Evolutionary conservation across 805 yeast genomes (phyloP), one percentile per base, ranked within the genome.

Genomic region (Lipomyces japonicus): DNA sequence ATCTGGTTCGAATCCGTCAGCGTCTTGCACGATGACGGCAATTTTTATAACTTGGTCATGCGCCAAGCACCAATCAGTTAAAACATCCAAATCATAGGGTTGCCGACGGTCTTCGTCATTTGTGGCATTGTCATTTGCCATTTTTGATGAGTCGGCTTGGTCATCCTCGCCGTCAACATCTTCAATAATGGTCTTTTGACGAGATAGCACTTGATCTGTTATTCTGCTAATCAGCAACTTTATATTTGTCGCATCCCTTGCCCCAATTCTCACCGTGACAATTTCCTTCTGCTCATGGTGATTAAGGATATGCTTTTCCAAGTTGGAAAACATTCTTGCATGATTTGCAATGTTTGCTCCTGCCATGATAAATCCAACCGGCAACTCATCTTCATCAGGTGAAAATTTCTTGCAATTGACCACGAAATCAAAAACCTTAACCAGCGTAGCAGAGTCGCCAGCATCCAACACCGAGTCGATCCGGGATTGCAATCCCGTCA

Each of bases 31-130:
- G 12, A 66, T 48, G 2, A 67, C 40, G 7, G 67, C 65, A 21
- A 70, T 46, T 34, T 44, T 37, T 16, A 50, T 41, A 6, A 50
- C 12, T 6, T 45, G 28, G 21, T 34, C 46, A 21, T 51, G 54
- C 7, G 31, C 42, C 14, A 38, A 34, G n/a, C 61, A 57, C 69
- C 71, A 69, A 19, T 67, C 68, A 5, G 46, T 61, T 31, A 71
- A 54, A 10, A 69, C 61, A 25, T 64, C 67, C 24, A 71, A 61
- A 40, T 71, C 74, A 44, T 69, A 71, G 72, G 56, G 31, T 67
- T 57, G 42, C 70, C 72, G 23, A 52, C 31, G 16, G 5, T 42
- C 58, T 9, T 55, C 61, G 9, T 44, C 49, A 14, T 35, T 41
- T n/a, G 49, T 35, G 34, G 36, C 3, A 22, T 12, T 23, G 26